Evolutionary conservation across 2,329 filamentous ascomycete species (phyloP).

Genomic region (Botrytis hyacinthi): DNA sequence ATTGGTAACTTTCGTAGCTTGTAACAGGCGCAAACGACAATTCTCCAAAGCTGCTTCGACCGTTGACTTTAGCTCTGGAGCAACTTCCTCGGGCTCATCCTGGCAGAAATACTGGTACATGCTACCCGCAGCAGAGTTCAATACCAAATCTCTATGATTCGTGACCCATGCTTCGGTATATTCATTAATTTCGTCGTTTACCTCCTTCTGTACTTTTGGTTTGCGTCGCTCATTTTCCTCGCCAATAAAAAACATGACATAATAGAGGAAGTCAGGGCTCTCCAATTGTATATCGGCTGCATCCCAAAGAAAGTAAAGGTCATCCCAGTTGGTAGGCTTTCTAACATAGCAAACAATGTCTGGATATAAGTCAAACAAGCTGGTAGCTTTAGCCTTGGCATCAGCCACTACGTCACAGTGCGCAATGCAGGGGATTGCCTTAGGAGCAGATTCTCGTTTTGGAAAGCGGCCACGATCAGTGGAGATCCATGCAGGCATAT

Average conservation of each 20-base stretch:
- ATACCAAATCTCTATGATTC: background rate
- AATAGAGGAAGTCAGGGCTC: constrained; percentile 34
- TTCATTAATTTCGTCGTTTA: constrained; percentile 21
- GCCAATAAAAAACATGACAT: constrained; percentile 33
- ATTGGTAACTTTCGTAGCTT: background rate
- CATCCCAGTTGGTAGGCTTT: constrained; percentile 27
- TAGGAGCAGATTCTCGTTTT: constrained; percentile 22
- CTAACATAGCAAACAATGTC: constrained; percentile 19
- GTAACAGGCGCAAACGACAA: background rate
- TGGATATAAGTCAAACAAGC: constrained; percentile 17
- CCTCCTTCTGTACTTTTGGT: background rate
- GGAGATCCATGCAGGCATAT: constrained; percentile 29
- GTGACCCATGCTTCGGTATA: constrained; percentile 28
- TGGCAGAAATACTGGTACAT: constrained; percentile 10
- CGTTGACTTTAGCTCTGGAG: background rate
- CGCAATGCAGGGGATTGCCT: constrained; percentile 17
- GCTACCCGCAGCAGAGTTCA: background rate
- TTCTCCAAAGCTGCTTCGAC: background rate
- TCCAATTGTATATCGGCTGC: constrained; percentile 36
- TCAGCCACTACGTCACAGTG: constrained; percentile 24
- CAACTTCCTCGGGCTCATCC: background rate
- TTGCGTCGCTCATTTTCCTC: constrained; percentile 20
- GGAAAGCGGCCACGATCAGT: constrained; percentile 23
- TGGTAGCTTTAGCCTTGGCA: constrained; percentile 21
- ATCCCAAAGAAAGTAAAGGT: constrained; percentile 39